Evolutionary conservation across 2,329 filamentous ascomycete species (phyloP).

Genomic region (Rachicladosporium sp.): DNA sequence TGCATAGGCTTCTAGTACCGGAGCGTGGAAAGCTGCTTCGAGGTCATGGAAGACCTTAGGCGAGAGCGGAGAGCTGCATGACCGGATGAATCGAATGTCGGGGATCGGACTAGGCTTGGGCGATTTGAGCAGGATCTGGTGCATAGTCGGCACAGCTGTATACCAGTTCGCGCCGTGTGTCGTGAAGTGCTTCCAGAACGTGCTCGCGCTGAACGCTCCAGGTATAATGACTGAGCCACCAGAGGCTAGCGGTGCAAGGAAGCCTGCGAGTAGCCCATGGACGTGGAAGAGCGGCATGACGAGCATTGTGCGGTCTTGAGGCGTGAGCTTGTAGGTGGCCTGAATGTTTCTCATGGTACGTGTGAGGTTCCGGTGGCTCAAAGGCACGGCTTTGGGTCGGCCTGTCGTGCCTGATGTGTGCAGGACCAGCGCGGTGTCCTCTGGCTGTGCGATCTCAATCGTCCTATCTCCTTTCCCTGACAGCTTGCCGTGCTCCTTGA

Average conservation of each 20-base stretch:
- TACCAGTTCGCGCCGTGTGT: constrained; percentile 75
- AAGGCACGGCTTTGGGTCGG: constrained; percentile 70
- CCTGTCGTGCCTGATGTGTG: constrained; percentile 81
- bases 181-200: constrained; percentile 72
- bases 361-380: constrained; percentile 70
- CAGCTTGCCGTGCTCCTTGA: constrained; percentile 64
- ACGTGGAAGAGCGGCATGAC: constrained; percentile 90
- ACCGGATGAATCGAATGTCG: not conserved
- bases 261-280: constrained; percentile 72
- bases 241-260: constrained; percentile 63
- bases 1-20: constrained; percentile 75
- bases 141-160: constrained; percentile 79
- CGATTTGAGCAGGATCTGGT: constrained; percentile 62
- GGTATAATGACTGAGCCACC: constrained; percentile 72
- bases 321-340: constrained; percentile 60
- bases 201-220: constrained; percentile 62
- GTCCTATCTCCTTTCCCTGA: constrained; percentile 35
- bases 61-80: not conserved
- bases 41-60: not conserved
- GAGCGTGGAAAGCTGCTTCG: constrained; percentile 59
- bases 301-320: constrained; percentile 65
- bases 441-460: constrained; percentile 49
- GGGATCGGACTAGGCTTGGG: constrained; percentile 43
- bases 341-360: constrained; percentile 76
- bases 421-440: constrained; percentile 75